These are phyloP conservation scores for Monosporascus sp. DNA, from an alignment of 2,329 filamentous ascomycete genomes.

Conservation along the genomic window DNA sequence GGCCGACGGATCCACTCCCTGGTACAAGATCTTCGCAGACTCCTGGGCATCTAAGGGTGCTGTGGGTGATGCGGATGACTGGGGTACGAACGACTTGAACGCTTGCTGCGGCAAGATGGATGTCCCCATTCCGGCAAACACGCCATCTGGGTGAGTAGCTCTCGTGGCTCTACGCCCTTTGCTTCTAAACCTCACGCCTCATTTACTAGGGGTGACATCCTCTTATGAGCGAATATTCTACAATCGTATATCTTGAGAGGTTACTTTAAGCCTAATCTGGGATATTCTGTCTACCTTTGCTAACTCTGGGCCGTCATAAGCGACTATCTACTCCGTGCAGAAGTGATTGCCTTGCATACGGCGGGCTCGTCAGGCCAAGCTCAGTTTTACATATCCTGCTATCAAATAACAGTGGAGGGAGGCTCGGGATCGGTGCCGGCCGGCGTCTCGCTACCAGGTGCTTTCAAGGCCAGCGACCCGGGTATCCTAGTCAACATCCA, in stretches of 20 bases:
- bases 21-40: conserved; percentile 51
- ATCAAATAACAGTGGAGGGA: conserved; percentile 25
- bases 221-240: too few species aligned
- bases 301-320: conserved; percentile 20
- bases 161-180: neutral
- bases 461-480: conserved; percentile 37
- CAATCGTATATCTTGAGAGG: too few species aligned
- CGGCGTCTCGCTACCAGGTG: conserved; percentile 35
- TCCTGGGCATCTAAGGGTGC: conserved; percentile 35
- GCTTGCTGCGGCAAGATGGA: conserved; percentile 36
- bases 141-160: conserved; percentile 30
- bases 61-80: conserved; percentile 40
- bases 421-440: conserved; percentile 22
- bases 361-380: conserved; percentile 28
- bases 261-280: too few species aligned
- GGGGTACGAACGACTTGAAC: conserved; percentile 38
- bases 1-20: conserved; percentile 37
- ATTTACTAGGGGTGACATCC: too few species aligned
- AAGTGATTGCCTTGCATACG: conserved; percentile 40
- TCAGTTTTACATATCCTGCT: conserved; percentile 29
- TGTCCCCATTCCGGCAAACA: conserved; percentile 35
- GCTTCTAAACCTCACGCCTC: neutral
- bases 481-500: conserved; percentile 46
- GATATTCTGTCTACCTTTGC: conserved; percentile 9
- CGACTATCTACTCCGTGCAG: conserved; percentile 39